Evolutionary conservation across 2,329 filamentous ascomycete species (phyloP).

Genomic region (Lojkania enalia): DNA sequence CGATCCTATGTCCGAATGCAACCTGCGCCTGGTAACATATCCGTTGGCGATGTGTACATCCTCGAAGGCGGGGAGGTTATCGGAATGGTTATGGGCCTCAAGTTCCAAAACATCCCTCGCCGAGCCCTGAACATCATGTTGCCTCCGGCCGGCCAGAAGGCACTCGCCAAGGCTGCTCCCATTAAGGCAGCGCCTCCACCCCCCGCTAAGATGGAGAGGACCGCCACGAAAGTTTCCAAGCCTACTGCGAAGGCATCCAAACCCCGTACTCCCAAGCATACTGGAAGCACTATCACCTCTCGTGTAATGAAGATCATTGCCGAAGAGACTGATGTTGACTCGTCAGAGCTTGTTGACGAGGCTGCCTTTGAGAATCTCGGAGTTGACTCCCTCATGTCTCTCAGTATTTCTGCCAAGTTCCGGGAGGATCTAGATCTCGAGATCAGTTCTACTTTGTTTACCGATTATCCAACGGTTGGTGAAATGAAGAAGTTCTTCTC

Average conservation of each 20-base stretch:
- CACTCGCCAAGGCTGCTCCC: conserved; percentile 44
- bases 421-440: conserved; percentile 64
- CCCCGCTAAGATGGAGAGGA: conserved; percentile 36
- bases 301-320: conserved; percentile 68
- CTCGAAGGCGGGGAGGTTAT: conserved; percentile 63
- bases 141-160: conserved; percentile 56
- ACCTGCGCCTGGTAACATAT: conserved; percentile 57
- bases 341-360: conserved; percentile 62
- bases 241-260: conserved; percentile 57
- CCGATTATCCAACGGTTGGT: conserved; percentile 62
- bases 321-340: conserved; percentile 64
- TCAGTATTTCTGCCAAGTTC: conserved; percentile 65
- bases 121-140: conserved; percentile 68
- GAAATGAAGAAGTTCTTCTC: conserved; percentile 62
- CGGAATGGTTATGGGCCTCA: conserved; percentile 63
- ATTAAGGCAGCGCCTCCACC: conserved; percentile 34
- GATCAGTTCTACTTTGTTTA: conserved; percentile 62
- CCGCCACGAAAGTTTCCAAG: conserved; percentile 52
- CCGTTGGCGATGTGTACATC: conserved; percentile 63
- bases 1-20: conserved; percentile 66
- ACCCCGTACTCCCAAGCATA: conserved; percentile 48
- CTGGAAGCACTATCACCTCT: conserved; percentile 52
- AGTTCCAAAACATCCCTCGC: conserved; percentile 69
- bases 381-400: conserved; percentile 63
- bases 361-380: conserved; percentile 65